These are phyloP conservation scores for Fagus crenata DNA, from an alignment of 306 rosid species.

Conservation along the genomic window DNA sequence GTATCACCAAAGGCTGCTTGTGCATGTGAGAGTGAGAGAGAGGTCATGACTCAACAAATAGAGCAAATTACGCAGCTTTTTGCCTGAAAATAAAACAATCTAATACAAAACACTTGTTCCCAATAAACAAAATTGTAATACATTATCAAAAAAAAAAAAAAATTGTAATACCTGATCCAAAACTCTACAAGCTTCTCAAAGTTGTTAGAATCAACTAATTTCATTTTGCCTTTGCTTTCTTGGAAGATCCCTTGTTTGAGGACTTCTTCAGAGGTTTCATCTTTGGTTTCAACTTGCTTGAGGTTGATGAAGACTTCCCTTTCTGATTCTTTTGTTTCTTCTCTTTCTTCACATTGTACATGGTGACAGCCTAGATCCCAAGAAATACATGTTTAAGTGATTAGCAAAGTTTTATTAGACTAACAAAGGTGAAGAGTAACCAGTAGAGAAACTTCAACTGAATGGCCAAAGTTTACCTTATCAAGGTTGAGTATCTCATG, in stretches of 20 bases:
- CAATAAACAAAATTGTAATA: conserved; percentile 1
- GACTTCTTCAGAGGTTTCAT: conserved; percentile 47
- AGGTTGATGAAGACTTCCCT: conserved; percentile 43
- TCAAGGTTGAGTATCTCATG: conserved; percentile 75
- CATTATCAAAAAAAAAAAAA: too few species aligned
- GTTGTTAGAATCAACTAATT: conserved; percentile 19
- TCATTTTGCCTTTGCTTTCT: conserved; percentile 60
- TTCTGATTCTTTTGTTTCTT: conserved; percentile 37
- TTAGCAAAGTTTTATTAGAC: not conserved
- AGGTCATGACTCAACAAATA: not conserved
- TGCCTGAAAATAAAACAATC: not conserved
- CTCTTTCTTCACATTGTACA: conserved; percentile 78
- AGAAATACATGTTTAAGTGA: conserved; percentile 3
- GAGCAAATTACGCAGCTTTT: not conserved
- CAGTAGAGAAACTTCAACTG: not conserved
- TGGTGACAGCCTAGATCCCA: conserved; percentile 62
- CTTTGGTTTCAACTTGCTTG: conserved; percentile 69
- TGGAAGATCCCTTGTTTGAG: conserved; percentile 50
- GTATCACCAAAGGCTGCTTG: not conserved
- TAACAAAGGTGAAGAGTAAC: not conserved
- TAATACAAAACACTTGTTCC: conserved; percentile 4
- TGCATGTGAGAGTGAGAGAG: not conserved
- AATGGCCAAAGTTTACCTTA: conserved; percentile 51
- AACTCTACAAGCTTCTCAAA: conserved; percentile 26
- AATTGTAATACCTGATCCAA: conserved; percentile 3